A percentile compares a stretch with the other conserved stretches of the same genome.
phyloP scores from a whole-genome alignment of 108 stramenopile genomes.

The Epithemia pelagica region DNA sequence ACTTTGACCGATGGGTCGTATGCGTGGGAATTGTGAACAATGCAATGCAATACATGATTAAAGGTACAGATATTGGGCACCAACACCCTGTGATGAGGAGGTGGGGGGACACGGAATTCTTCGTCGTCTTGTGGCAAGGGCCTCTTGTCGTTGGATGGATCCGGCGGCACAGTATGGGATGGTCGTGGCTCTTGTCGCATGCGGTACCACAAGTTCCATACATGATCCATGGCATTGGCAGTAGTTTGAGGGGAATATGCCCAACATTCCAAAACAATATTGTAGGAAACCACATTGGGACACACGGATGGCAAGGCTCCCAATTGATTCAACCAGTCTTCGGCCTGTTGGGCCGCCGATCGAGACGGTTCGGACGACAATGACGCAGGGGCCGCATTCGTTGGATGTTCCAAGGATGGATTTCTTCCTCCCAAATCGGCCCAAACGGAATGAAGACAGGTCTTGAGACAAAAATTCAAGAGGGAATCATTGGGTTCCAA shows the following conservation, averaged over 20 bases:
- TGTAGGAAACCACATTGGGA: not conserved
- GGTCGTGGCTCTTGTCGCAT: not conserved
- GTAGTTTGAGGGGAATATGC: not conserved
- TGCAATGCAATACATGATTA: not conserved
- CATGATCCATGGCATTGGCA: not conserved
- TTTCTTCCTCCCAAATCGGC: too few relatives aligned
- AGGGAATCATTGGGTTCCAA: not conserved
- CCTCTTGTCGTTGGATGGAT: too few relatives aligned
- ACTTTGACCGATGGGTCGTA: not conserved
- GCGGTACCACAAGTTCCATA: not conserved
- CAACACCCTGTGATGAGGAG: not conserved
- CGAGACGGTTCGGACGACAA: not conserved
- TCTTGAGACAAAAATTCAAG: not conserved
- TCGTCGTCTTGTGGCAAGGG: too few relatives aligned
- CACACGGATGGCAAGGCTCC: not conserved
- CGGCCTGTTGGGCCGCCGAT: not conserved
- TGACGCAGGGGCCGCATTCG: too few relatives aligned
- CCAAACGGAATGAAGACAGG: not conserved
- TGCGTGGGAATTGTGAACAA: not conserved
- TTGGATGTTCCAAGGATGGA: too few relatives aligned
- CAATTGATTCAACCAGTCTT: not conserved
- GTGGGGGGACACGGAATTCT: too few relatives aligned
- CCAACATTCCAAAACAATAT: not conserved
- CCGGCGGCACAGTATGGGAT: too few relatives aligned
- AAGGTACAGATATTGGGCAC: not conserved